Conservation (phyloP, 345 rosid genomes). For the Aegle marmelos region DNA sequence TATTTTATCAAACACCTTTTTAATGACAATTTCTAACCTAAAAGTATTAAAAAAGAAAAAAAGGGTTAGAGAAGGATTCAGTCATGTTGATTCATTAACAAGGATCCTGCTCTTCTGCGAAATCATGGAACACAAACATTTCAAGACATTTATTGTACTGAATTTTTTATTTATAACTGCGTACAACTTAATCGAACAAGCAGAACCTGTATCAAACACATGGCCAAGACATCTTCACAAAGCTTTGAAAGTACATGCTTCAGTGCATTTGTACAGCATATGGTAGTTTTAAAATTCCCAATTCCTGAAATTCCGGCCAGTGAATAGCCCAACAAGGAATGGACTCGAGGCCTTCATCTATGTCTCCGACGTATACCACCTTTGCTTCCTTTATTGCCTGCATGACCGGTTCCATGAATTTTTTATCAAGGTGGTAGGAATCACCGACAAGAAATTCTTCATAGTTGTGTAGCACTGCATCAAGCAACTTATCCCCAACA, state of each 20-base stretch:
- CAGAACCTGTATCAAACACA: neutral
- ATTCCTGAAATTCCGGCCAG: neutral
- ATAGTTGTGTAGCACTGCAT: neutral
- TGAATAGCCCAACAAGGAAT: conserved; percentile 14
- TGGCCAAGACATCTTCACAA: neutral
- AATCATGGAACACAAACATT: too few relatives aligned
- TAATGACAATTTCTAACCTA: too few relatives aligned
- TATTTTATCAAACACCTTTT: too few relatives aligned
- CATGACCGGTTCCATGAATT: conserved; percentile 38
- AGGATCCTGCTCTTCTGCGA: too few relatives aligned
- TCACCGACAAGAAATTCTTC: conserved; percentile 8
- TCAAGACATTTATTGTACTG: neutral
- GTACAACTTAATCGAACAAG: neutral
- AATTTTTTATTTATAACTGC: neutral
- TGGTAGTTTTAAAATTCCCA: conserved; percentile 23
- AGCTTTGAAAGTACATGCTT: neutral
- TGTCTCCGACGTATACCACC: conserved; percentile 48
- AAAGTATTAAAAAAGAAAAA: too few relatives aligned
- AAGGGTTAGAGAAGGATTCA: too few relatives aligned
- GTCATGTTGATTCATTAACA: too few relatives aligned
- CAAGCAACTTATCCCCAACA: conserved; percentile 38
- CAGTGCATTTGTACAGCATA: neutral
- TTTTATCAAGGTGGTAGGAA: conserved; percentile 8
- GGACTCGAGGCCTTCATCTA: conserved; percentile 51
- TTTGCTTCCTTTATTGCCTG: conserved; percentile 40